These are phyloP conservation scores for Cystobasidium sp. DNA, from an alignment of 1,284 basidiomycete species.

Conservation along the genomic window DNA sequence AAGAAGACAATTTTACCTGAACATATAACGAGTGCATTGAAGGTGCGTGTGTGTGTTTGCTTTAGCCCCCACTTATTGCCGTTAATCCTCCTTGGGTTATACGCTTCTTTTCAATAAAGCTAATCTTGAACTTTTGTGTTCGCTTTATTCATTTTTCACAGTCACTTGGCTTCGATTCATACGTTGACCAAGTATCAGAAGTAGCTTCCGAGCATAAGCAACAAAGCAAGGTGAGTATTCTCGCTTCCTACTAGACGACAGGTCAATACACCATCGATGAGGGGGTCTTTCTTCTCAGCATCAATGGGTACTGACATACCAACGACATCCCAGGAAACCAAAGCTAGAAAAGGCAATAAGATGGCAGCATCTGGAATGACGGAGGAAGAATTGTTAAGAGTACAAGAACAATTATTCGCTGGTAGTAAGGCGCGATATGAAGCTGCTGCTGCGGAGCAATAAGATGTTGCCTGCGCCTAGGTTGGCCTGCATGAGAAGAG, in stretches of 20 bases:
- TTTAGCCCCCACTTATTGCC: too few species aligned
- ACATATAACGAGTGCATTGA: conserved; percentile 89
- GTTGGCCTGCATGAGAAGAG: too few species aligned
- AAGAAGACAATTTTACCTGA: conserved; percentile 99
- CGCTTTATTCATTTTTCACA: conserved; percentile 55
- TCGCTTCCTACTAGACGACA: background rate
- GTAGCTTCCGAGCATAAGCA: conserved; percentile 95
- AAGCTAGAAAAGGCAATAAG: conserved; percentile 46
- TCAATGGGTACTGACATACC: too few species aligned
- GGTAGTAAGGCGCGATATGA: conserved; percentile 69
- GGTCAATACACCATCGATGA: too few species aligned
- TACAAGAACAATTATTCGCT: conserved; percentile 90
- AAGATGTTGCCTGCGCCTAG: too few species aligned
- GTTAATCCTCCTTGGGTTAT: conserved; percentile 29
- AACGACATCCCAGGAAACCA: conserved; percentile 24
- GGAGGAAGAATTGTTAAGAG: conserved; percentile 82
- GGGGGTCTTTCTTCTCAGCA: too few species aligned
- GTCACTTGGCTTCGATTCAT: conserved; percentile 87
- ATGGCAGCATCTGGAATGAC: conserved; percentile 76
- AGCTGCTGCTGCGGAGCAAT: conserved; percentile 52
- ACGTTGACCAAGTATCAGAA: conserved; percentile 84
- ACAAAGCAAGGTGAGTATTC: conserved; percentile 70
- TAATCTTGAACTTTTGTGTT: background rate
- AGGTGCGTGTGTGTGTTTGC: too few species aligned
- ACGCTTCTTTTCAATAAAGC: background rate